Evolutionary conservation across 2,329 filamentous ascomycete genomes (phyloP).

Genomic region (Fusarium nanum): DNA sequence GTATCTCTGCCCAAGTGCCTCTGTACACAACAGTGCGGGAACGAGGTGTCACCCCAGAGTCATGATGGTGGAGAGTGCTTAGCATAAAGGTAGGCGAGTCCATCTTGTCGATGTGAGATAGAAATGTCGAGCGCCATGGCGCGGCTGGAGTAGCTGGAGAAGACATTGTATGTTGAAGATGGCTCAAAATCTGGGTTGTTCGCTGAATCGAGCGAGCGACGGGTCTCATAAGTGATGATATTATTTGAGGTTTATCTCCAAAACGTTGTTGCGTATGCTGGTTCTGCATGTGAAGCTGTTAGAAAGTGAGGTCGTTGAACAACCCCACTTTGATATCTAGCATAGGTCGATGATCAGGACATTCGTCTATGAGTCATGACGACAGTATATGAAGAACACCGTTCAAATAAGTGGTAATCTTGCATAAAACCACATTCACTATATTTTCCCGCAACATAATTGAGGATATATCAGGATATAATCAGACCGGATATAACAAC

Average conservation of each 20-base stretch:
- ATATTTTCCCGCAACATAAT: not conserved
- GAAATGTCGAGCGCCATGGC: conserved; percentile 65
- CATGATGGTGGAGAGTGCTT: conserved; percentile 59
- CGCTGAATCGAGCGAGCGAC: conserved; percentile 37
- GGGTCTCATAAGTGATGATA: conserved; percentile 34
- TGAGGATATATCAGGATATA: not conserved
- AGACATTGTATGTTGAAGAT: conserved; percentile 48
- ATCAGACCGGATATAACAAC: not conserved
- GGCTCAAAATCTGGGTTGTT: conserved; percentile 45
- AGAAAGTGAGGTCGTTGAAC: conserved; percentile 11
- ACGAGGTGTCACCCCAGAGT: conserved; percentile 61
- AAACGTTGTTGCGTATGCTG: not conserved
- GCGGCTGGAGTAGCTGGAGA: conserved; percentile 50
- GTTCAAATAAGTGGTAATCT: not conserved
- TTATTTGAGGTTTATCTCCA: not conserved
- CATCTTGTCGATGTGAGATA: conserved; percentile 63
- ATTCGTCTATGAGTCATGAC: conserved; percentile 40
- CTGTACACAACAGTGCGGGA: conserved; percentile 86
- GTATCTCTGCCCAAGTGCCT: conserved; percentile 82
- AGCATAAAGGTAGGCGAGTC: conserved; percentile 62
- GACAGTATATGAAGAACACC: not conserved
- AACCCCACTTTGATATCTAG: conserved; percentile 27
- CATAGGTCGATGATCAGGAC: conserved; percentile 25
- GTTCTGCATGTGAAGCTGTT: conserved; percentile 11
- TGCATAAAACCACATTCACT: not conserved